These are phyloP conservation scores for Tolypocladium tropicale DNA, from an alignment of 2,329 filamentous ascomycete genomes.

Conservation along the genomic window DNA sequence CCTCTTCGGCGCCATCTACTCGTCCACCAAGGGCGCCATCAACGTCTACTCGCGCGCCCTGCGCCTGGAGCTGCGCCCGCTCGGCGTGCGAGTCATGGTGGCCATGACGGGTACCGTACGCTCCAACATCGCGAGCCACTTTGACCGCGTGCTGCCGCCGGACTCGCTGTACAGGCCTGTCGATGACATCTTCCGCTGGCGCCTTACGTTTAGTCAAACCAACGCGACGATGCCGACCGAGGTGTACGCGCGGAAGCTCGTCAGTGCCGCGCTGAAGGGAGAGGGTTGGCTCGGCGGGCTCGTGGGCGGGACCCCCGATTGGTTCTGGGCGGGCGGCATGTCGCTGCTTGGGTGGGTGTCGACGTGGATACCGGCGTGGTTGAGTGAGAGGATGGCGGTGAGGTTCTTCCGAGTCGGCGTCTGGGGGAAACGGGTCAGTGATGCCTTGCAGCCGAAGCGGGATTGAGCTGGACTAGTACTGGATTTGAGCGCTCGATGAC, in stretches of 20 bases:
- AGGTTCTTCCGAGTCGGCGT: neutral
- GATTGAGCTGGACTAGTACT: neutral
- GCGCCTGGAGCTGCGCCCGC: conserved; percentile 41
- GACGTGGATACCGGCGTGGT: neutral
- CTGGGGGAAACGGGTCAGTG: neutral
- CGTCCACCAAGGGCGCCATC: conserved; percentile 45
- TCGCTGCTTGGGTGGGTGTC: neutral
- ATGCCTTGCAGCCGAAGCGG: neutral
- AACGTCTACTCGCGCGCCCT: conserved; percentile 42
- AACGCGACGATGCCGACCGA: conserved; percentile 19
- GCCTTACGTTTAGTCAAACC: conserved; percentile 38
- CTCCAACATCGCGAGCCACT: conserved; percentile 36
- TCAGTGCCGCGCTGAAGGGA: neutral
- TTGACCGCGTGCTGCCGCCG: conserved; percentile 29
- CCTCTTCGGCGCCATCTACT: conserved; percentile 42
- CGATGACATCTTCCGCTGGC: conserved; percentile 32
- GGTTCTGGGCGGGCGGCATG: neutral
- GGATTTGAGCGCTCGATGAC: neutral
- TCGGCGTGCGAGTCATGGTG: conserved; percentile 46
- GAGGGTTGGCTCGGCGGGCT: neutral
- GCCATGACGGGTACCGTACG: conserved; percentile 43
- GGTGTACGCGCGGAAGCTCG: neutral
- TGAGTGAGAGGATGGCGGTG: neutral
- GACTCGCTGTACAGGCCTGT: conserved; percentile 37
- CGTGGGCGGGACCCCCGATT: neutral